Percentiles rank a stretch among this genome's conserved stretches.
Evolutionary conservation across 176 grass and related monocot species (phyloP).

Genomic region (Themeda triandra): DNA sequence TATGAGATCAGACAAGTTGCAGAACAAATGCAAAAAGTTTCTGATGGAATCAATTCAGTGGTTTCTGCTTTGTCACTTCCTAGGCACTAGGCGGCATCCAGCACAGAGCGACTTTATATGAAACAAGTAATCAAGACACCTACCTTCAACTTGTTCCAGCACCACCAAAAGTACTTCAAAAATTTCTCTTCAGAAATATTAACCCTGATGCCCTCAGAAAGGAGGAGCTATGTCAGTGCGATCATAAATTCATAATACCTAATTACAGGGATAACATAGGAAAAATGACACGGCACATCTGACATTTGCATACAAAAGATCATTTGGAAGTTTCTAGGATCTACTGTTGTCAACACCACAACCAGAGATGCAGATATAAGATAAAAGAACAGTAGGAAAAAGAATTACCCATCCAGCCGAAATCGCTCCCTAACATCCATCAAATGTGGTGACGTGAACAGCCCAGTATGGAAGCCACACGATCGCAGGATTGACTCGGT

Average conservation of each 20-base stretch:
- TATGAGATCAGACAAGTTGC: neutral
- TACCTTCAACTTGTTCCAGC: constrained; percentile 86
- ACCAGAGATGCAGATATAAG: neutral
- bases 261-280: neutral
- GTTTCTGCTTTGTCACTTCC: neutral
- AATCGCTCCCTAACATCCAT: constrained; percentile 76
- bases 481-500: constrained; percentile 74
- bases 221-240: constrained; percentile 10
- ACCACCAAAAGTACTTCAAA: constrained; percentile 85
- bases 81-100: neutral
- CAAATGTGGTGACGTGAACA: constrained; percentile 86
- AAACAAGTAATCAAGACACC: neutral
- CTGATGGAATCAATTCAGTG: neutral
- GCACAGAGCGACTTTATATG: neutral
- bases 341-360: neutral
- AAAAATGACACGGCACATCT: neutral
- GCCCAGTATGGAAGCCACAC: constrained; percentile 60
- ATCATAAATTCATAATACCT: neutral
- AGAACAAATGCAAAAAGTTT: neutral
- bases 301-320: neutral
- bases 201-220: constrained; percentile 40
- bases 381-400: neutral
- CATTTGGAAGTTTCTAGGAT: neutral
- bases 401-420: constrained; percentile 59
- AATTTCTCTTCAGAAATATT: constrained; percentile 93